These are phyloP conservation scores for Phytophthora meadii DNA, from an alignment of 352 stramenopile species.

Conservation along the genomic window DNA sequence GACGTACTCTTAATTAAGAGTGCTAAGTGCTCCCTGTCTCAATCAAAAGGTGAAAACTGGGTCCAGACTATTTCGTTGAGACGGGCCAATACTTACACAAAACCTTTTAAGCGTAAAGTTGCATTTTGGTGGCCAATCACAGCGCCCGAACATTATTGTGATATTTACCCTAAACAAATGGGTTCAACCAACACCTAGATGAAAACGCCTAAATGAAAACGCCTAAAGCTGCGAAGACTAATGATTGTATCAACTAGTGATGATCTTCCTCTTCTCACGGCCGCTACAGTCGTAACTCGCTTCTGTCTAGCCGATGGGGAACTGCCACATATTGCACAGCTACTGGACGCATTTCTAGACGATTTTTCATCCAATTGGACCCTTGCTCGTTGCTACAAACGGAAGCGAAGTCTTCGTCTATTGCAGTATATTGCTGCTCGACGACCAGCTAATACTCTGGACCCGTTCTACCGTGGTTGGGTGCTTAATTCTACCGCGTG, in stretches of 20 bases:
- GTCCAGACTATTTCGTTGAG: no score
- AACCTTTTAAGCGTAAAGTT: no score
- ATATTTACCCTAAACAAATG: no score
- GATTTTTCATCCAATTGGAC: slow-evolving; percentile 27
- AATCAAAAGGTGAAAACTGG: no score
- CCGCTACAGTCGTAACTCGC: slow-evolving; percentile 23
- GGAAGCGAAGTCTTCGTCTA: slow-evolving; percentile 19
- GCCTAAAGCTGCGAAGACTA: no score
- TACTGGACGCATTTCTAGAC: slow-evolving; percentile 36
- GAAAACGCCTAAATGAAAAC: no score
- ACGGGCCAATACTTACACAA: no score
- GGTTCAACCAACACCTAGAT: no score
- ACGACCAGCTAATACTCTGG: neutral
- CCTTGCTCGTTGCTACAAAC: slow-evolving; percentile 25
- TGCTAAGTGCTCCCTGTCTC: no score
- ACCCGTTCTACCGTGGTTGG: slow-evolving; percentile 37
- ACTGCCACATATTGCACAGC: slow-evolving; percentile 14
- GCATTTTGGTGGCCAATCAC: no score
- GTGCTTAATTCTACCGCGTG: slow-evolving; percentile 29
- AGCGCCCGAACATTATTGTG: no score
- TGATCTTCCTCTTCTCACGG: slow-evolving; percentile 21
- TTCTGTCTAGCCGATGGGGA: slow-evolving; percentile 15
- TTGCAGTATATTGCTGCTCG: slow-evolving; percentile 30
- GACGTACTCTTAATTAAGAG: no score
- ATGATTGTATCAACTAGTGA: slow-evolving; percentile 2